A percentile compares a stretch with the other conserved stretches of the same genome.
Evolutionary conservation across 108 stramenopile species (phyloP).

Genomic region (Licmophora abbreviata): DNA sequence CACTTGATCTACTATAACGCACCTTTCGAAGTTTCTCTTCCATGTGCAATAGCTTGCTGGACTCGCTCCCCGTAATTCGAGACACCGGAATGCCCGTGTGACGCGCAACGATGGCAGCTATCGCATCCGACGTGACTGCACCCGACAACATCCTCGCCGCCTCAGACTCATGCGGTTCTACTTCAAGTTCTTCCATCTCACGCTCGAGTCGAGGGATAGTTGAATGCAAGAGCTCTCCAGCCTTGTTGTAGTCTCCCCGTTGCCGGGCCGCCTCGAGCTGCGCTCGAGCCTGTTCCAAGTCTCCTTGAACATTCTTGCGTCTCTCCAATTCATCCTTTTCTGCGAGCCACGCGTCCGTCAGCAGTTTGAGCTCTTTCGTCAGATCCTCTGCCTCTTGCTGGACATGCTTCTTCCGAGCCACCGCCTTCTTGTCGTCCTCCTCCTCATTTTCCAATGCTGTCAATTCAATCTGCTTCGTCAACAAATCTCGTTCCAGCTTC

Average conservation of each 20-base stretch:
- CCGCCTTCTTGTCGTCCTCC: constrained; percentile 37
- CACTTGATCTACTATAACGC: not conserved
- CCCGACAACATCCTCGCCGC: constrained; percentile 57
- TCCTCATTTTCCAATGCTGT: constrained; percentile 62
- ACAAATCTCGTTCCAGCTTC: constrained; percentile 63
- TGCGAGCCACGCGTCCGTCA: constrained; percentile 47
- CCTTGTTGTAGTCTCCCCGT: constrained; percentile 50
- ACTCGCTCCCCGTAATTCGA: constrained; percentile 74
- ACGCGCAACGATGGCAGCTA: constrained; percentile 70
- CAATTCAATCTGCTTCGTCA: constrained; percentile 77
- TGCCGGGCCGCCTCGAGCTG: constrained; percentile 55
- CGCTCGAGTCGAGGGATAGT: constrained; percentile 59
- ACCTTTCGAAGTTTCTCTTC: constrained; percentile 70
- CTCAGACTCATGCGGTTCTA: constrained; percentile 15
- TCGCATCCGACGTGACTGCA: constrained; percentile 65
- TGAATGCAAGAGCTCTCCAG: constrained; percentile 59
- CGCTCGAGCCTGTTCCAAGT: constrained; percentile 55
- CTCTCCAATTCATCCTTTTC: constrained; percentile 53
- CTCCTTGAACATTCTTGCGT: constrained; percentile 61
- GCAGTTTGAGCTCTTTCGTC: constrained; percentile 52
- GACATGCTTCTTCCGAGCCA: constrained; percentile 37
- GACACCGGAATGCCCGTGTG: constrained; percentile 78
- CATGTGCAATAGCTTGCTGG: constrained; percentile 76
- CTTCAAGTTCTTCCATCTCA: constrained; percentile 58
- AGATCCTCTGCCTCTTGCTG: constrained; percentile 55